phyloP scores from a whole-genome alignment of 805 yeast species.

The Wickerhamia fluorescens region DNA sequence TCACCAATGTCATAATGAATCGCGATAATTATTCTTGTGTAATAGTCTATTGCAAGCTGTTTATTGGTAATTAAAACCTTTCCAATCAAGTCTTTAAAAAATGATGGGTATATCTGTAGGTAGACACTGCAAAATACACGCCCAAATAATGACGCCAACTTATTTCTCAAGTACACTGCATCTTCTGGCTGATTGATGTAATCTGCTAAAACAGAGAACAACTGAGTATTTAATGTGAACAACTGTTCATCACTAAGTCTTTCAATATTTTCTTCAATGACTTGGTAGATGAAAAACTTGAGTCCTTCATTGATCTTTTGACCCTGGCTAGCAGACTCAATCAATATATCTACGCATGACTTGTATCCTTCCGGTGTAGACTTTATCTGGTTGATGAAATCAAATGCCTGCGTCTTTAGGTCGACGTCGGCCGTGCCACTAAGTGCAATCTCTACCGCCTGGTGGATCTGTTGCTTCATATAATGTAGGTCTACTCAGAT shows the following conservation, averaged over 20 bases:
- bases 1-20: constrained; percentile 94
- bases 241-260: constrained; percentile 41
- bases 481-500: too few species aligned
- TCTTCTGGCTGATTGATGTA: constrained; percentile 11
- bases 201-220: constrained; percentile 39
- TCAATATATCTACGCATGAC: constrained; percentile 44
- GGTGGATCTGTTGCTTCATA: constrained; percentile 63
- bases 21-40: constrained; percentile 61
- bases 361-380: constrained; percentile 49
- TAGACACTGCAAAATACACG: constrained; percentile 31
- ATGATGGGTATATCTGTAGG: constrained; percentile 23
- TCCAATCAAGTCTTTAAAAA: constrained; percentile 24
- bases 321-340: constrained; percentile 14
- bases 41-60: constrained; percentile 55
- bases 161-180: constrained; percentile 28
- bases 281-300: constrained; percentile 64
- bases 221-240: constrained; percentile 36
- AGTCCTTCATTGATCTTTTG: constrained; percentile 45
- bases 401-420: constrained; percentile 49
- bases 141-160: constrained; percentile 27
- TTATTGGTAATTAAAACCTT: constrained; percentile 12
- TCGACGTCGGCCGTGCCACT: constrained; percentile 57
- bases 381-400: constrained; percentile 48
- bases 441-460: constrained; percentile 81
- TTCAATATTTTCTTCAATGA: constrained; percentile 51